phyloP scores from a whole-genome alignment of 768 basidiomycete genomes.

The Pisolithus tinctorius region DNA sequence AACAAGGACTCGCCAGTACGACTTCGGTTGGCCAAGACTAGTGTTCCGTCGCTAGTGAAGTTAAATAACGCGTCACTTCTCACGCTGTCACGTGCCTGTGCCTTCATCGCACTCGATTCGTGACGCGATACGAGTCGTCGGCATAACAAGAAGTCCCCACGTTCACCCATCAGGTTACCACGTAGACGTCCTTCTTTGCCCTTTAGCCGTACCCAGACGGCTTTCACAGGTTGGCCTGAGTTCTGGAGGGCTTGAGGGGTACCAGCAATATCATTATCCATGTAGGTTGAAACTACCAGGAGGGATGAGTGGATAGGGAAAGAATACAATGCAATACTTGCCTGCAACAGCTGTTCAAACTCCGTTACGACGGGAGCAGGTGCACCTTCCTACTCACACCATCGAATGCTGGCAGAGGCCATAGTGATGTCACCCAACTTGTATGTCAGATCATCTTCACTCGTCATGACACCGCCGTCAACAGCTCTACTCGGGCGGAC shows the following conservation, averaged over 20 bases:
- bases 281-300: constrained; percentile 91
- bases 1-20: too few species aligned
- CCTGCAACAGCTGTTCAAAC: constrained; percentile 94
- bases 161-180: constrained; percentile 99
- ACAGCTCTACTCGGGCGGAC: too few species aligned
- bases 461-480: too few species aligned
- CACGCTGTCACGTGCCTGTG: too few species aligned
- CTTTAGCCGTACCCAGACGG: constrained; percentile 95
- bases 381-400: constrained; percentile 93
- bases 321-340: constrained; percentile 27
- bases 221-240: constrained; percentile 95
- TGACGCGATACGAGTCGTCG: too few species aligned
- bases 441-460: constrained; percentile 33
- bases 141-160: too few species aligned
- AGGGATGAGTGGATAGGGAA: neutral
- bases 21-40: too few species aligned
- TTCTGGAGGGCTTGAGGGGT: too few species aligned
- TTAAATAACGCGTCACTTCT: too few species aligned
- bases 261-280: constrained; percentile 99
- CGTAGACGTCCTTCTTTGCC: constrained; percentile 97
- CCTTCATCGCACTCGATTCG: too few species aligned
- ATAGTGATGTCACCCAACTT: constrained; percentile 97
- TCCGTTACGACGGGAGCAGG: constrained; percentile 94
- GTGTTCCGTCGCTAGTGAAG: too few species aligned
- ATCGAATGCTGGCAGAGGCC: constrained; percentile 83